Evolutionary conservation across 139 green algal species (phyloP).

Genomic region (Micractinium sp.): DNA sequence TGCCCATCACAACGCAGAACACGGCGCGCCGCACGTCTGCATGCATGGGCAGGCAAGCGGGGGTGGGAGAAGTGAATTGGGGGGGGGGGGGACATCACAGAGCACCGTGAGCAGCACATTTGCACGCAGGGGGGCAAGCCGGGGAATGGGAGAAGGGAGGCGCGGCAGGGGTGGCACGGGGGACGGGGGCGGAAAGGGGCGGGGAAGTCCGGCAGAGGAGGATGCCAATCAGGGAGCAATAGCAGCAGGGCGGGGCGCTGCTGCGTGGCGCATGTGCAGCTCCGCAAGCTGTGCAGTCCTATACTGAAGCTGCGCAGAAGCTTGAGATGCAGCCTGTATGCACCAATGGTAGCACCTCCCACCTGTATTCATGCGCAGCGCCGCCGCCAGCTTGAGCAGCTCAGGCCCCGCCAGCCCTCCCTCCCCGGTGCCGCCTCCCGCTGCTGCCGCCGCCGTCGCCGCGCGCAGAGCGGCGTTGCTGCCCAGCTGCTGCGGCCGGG

Average conservation of each 20-base stretch:
- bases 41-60: too few species aligned
- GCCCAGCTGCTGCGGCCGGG: conserved; percentile 26
- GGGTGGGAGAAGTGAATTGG: too few species aligned
- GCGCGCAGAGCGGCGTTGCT: conserved; percentile 6
- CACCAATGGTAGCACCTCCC: background rate
- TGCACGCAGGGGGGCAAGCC: too few species aligned
- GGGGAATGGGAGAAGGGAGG: too few species aligned
- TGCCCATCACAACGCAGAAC: conserved; percentile 86
- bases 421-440: background rate
- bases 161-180: too few species aligned
- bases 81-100: too few species aligned
- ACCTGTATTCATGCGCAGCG: conserved; percentile 76
- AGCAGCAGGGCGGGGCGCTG: background rate
- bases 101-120: too few species aligned
- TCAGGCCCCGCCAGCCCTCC: conserved; percentile 36
- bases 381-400: conserved; percentile 71
- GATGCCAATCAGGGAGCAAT: too few species aligned
- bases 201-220: too few species aligned
- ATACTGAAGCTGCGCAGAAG: too few species aligned
- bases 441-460: background rate
- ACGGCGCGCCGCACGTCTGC: conserved; percentile 55
- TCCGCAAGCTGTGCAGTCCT: background rate
- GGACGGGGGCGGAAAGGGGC: too few species aligned
- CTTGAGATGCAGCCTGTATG: too few species aligned
- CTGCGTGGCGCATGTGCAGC: background rate